phyloP scores from a whole-genome alignment of 2,329 filamentous ascomycete species.

The Colletotrichum cereale region DNA sequence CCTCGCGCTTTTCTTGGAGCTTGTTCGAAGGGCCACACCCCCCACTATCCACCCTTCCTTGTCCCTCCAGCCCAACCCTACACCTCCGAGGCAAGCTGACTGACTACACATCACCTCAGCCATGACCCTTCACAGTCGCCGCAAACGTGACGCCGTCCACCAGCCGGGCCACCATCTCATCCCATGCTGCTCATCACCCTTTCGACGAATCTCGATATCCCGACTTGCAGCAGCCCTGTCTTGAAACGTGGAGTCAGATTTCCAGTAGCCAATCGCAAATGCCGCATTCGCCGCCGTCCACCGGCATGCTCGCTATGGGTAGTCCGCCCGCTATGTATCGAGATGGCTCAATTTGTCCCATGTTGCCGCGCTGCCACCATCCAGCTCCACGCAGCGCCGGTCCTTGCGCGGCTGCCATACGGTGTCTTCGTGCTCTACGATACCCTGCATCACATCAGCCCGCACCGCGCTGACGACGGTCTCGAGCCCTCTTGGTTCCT shows the following conservation, averaged over 20 bases:
- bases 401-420: constrained; percentile 8
- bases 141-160: constrained; percentile 26
- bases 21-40: not conserved
- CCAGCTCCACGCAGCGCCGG: constrained; percentile 5
- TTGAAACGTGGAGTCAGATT: constrained; percentile 39
- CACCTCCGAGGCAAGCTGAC: not conserved
- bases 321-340: constrained; percentile 21
- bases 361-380: not conserved
- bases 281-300: constrained; percentile 6
- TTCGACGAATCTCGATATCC: constrained; percentile 36
- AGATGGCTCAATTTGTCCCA: constrained; percentile 29
- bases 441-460: constrained; percentile 38
- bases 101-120: constrained; percentile 4
- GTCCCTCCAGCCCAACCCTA: not conserved
- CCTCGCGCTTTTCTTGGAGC: not conserved
- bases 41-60: not conserved
- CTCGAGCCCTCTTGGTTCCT: constrained; percentile 3
- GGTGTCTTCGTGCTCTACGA: constrained; percentile 4
- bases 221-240: constrained; percentile 34
- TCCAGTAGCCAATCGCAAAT: constrained; percentile 35
- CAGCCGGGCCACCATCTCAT: constrained; percentile 24
- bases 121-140: constrained; percentile 19
- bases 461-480: constrained; percentile 18
- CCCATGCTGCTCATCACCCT: constrained; percentile 28
- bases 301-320: constrained; percentile 13